Percentiles rank a stretch among this genome's conserved stretches.
phyloP scores from a whole-genome alignment of 2,329 filamentous ascomycete genomes.

The Phyllosticta citribraziliensis region DNA sequence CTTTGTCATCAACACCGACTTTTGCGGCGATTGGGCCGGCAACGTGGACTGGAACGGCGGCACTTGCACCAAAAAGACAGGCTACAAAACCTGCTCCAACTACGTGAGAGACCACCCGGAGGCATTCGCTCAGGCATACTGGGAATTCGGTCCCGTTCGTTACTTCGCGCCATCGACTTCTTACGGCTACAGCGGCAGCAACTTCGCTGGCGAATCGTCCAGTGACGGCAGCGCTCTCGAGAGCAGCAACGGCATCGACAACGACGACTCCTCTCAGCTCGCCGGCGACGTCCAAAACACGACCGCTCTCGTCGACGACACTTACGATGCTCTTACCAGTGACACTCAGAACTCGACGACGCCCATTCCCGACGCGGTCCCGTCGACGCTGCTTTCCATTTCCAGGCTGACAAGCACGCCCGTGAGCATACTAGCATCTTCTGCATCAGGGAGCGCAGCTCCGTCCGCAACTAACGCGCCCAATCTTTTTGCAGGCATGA shows the following conservation, averaged over 20 bases:
- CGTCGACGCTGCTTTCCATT: neutral
- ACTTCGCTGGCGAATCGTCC: neutral
- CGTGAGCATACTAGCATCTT: neutral
- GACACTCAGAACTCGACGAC: neutral
- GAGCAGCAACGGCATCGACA: neutral
- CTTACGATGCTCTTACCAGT: neutral
- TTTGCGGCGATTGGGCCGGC: slow-evolving; percentile 48
- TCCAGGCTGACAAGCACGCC: neutral
- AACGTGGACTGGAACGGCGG: slow-evolving; percentile 43
- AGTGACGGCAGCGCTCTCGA: neutral
- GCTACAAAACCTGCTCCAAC: slow-evolving; percentile 37
- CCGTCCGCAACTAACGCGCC: neutral
- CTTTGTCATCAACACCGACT: slow-evolving; percentile 39
- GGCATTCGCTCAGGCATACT: slow-evolving; percentile 23
- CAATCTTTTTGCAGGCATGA: neutral
- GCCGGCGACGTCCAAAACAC: neutral
- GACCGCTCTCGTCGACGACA: neutral
- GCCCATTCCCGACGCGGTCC: neutral
- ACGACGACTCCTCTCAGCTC: neutral
- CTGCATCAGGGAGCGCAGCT: neutral
- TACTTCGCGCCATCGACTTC: slow-evolving; percentile 1
- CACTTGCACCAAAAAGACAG: slow-evolving; percentile 20
- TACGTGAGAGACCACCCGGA: slow-evolving; percentile 23
- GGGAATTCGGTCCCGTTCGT: slow-evolving; percentile 22
- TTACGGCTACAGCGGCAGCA: neutral